These are phyloP conservation scores for Hylodesmum podocarpum DNA, from an alignment of 306 rosid species.

Conservation along the genomic window DNA sequence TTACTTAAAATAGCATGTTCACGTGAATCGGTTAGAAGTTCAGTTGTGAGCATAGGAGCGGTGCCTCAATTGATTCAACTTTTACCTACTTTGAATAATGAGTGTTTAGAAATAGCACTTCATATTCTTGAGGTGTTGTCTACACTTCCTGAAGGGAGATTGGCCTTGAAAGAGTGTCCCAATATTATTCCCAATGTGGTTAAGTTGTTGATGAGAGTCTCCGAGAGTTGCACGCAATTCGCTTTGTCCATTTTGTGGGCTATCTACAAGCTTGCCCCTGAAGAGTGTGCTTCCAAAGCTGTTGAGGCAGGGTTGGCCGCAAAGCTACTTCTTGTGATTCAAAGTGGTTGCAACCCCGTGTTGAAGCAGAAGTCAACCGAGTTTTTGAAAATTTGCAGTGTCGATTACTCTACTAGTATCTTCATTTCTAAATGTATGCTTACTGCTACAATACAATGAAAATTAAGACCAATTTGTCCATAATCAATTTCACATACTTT, in stretches of 20 bases:
- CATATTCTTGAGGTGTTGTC: conserved; percentile 57
- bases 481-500: conserved; percentile 9
- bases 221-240: conserved; percentile 70
- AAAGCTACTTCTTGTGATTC: conserved; percentile 74
- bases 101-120: conserved; percentile 63
- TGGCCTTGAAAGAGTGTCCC: conserved; percentile 73
- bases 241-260: conserved; percentile 72
- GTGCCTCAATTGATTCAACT: conserved; percentile 63
- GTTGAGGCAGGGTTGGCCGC: conserved; percentile 85
- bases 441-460: conserved; percentile 73
- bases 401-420: conserved; percentile 61
- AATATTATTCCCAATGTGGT: conserved; percentile 61
- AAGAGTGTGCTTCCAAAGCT: conserved; percentile 66
- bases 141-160: conserved; percentile 55
- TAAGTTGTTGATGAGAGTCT: conserved; percentile 69
- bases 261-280: conserved; percentile 73
- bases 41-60: conserved; percentile 62
- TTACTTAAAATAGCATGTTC: conserved; percentile 53
- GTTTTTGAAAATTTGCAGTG: conserved; percentile 74
- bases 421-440: conserved; percentile 88
- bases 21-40: conserved; percentile 45
- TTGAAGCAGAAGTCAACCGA: conserved; percentile 70
- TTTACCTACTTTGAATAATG: conserved; percentile 50
- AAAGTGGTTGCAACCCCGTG: conserved; percentile 74
- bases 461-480: conserved; percentile 24